Evolutionary conservation across 2,329 filamentous ascomycete genomes (phyloP).

Genomic region (Coniella lustricola): DNA sequence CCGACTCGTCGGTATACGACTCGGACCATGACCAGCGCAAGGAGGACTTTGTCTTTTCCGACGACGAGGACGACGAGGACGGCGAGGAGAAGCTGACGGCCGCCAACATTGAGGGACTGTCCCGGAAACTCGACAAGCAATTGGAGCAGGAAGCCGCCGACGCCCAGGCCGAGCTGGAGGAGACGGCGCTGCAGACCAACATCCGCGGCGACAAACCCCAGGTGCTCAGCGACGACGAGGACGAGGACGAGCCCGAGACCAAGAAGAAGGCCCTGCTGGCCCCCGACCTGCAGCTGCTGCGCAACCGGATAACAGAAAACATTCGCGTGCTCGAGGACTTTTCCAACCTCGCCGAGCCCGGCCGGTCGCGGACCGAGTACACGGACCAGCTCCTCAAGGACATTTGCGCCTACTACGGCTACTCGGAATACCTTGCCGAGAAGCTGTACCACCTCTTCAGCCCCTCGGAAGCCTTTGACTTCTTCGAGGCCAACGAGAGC

Average conservation of each 20-base stretch:
- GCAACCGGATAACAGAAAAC: conserved; percentile 85
- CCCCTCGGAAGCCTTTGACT: conserved; percentile 88
- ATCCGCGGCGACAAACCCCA: conserved; percentile 55
- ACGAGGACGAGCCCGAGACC: conserved; percentile 34
- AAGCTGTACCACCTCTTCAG: conserved; percentile 92
- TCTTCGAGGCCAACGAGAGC: conserved; percentile 98
- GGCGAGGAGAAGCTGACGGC: conserved; percentile 86
- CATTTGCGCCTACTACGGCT: conserved; percentile 94
- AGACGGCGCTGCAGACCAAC: conserved; percentile 85
- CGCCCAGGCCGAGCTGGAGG: conserved; percentile 77
- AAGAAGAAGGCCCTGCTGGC: conserved; percentile 53
- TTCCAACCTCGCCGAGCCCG: conserved; percentile 69
- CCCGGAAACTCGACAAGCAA: conserved; percentile 74
- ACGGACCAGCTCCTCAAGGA: conserved; percentile 80
- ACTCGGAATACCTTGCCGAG: conserved; percentile 88
- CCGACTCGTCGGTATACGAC: conserved; percentile 57
- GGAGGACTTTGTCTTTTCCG: conserved; percentile 75
- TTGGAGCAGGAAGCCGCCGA: conserved; percentile 72
- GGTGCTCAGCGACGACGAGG: conserved; percentile 29
- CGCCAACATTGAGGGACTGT: conserved; percentile 91
- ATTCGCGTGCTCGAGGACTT: conserved; percentile 89
- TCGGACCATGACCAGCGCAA: conserved; percentile 59
- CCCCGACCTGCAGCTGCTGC: conserved; percentile 82
- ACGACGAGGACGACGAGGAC: conserved; percentile 85
- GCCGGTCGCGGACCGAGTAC: conserved; percentile 81